Conservation (phyloP, 1,139 yeast species). For the Wickerhamomyces sp. region DNA sequence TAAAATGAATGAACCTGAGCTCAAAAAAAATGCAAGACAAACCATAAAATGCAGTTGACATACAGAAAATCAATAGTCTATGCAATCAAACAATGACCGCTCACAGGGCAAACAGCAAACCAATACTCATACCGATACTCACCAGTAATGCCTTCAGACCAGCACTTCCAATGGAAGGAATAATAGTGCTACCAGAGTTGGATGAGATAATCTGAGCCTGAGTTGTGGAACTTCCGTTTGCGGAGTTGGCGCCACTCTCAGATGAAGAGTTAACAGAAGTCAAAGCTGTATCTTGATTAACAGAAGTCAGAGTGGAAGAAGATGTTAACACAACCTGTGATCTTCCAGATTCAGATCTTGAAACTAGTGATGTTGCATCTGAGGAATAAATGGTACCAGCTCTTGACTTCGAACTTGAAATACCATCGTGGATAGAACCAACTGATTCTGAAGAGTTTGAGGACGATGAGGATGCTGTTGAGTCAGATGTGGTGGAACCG, state of each 20-base stretch:
- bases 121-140: constrained; percentile 4
- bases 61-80: no score
- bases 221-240: neutral
- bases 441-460: constrained; percentile 10
- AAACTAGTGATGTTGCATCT: constrained; percentile 7
- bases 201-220: constrained; percentile 4
- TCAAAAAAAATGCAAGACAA: no score
- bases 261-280: no score
- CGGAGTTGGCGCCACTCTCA: constrained; percentile 4
- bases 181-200: constrained; percentile 2
- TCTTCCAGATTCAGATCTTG: constrained; percentile 7
- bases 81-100: no score
- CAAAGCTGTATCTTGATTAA: no score
- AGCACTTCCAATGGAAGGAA: constrained; percentile 2
- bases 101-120: constrained; percentile 3
- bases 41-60: no score
- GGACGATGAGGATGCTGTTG: constrained; percentile 1
- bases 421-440: constrained; percentile 5
- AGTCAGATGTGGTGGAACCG: constrained; percentile 2
- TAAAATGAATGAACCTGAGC: no score
- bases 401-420: constrained; percentile 9
- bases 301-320: neutral
- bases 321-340: constrained; percentile 1
- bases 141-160: constrained; percentile 9
- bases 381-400: constrained; percentile 9